These are phyloP conservation scores for Lophiostoma macrostomum DNA, from an alignment of 495 filamentous ascomycete genomes.

Conservation along the genomic window DNA sequence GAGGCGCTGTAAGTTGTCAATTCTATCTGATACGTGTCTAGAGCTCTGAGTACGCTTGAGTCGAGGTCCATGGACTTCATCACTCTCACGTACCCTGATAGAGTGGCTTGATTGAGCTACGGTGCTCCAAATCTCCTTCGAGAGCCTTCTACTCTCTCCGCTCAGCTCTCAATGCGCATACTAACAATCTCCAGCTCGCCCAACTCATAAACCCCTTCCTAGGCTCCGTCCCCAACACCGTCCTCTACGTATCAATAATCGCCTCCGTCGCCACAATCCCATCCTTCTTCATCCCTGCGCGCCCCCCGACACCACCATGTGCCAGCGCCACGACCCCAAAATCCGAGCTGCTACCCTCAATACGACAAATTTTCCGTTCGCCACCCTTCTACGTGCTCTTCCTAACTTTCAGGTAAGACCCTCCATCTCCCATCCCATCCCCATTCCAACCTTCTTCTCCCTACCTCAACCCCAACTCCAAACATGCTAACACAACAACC, in stretches of 20 bases:
- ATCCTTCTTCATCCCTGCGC: slow-evolving; percentile 78
- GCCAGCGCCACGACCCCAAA: slow-evolving; percentile 43
- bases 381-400: slow-evolving; percentile 74
- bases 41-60: background rate
- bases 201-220: slow-evolving; percentile 81
- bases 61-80: too few species aligned
- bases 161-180: slow-evolving; percentile 39
- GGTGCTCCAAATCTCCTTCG: too few species aligned
- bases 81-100: too few species aligned
- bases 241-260: slow-evolving; percentile 83
- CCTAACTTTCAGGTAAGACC: slow-evolving; percentile 72
- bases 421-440: too few species aligned
- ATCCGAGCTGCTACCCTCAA: slow-evolving; percentile 55
- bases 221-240: slow-evolving; percentile 72
- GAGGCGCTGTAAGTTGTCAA: slow-evolving; percentile 57
- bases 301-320: slow-evolving; percentile 67
- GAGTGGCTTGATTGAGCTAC: too few species aligned
- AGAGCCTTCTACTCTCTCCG: too few species aligned
- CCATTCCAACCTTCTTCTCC: too few species aligned
- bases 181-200: slow-evolving; percentile 50
- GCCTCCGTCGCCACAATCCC: slow-evolving; percentile 69
- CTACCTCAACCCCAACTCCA: too few species aligned
- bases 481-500: too few species aligned
- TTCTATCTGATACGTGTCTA: background rate
- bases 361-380: slow-evolving; percentile 38